These are phyloP conservation scores for Ceratobasidium papillatum DNA, from an alignment of 1,284 basidiomycete species.

Conservation along the genomic window DNA sequence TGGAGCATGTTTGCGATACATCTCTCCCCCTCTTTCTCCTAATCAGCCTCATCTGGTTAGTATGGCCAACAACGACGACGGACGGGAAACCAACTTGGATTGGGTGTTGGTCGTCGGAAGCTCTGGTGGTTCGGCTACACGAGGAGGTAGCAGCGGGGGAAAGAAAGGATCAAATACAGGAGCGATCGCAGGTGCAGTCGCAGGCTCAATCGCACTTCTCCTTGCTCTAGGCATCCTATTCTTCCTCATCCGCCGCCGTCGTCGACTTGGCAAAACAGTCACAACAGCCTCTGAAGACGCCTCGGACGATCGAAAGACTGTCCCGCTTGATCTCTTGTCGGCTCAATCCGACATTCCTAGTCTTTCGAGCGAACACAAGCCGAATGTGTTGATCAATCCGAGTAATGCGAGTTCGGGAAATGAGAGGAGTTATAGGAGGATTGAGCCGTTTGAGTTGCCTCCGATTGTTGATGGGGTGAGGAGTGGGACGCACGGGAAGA, in stretches of 20 bases:
- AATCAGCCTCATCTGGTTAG: conserved; percentile 17
- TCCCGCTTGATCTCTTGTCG: conserved; percentile 5
- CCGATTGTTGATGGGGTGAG: conserved; percentile 14
- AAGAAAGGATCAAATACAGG: not conserved
- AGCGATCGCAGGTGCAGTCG: conserved; percentile 26
- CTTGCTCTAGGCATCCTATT: not conserved
- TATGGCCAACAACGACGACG: conserved; percentile 27
- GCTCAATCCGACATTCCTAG: not conserved
- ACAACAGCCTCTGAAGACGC: not conserved
- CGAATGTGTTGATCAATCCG: conserved; percentile 8
- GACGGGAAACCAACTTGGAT: conserved; percentile 27
- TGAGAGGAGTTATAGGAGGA: not conserved
- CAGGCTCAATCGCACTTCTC: conserved; percentile 3
- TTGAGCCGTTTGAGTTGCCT: conserved; percentile 30
- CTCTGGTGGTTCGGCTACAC: not conserved
- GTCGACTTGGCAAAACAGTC: not conserved
- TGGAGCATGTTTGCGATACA: conserved; percentile 28
- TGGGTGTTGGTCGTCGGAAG: conserved; percentile 23
- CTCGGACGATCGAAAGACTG: not conserved
- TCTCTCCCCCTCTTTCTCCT: conserved; percentile 19
- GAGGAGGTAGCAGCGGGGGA: not conserved
- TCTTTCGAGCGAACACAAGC: conserved; percentile 3
- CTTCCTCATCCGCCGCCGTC: conserved; percentile 11
- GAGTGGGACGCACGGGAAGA: not conserved
- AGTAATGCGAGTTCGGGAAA: conserved; percentile 8